Evolutionary conservation across 2,329 filamentous ascomycete species (phyloP).

Genomic region (Trichoderma harzianum): DNA sequence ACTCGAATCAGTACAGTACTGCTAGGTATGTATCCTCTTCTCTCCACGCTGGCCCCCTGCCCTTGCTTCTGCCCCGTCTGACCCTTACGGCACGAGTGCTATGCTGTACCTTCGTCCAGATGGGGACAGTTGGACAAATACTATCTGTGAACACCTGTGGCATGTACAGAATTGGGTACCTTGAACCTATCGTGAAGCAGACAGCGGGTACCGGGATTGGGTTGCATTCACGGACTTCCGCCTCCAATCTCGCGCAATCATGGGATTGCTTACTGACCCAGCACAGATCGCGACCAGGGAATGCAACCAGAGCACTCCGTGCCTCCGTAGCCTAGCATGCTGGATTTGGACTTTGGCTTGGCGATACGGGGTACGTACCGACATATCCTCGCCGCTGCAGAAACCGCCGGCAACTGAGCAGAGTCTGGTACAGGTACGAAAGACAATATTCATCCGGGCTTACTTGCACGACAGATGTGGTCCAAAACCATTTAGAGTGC

Average conservation of each 20-base stretch:
- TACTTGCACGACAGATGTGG: background rate
- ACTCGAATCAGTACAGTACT: background rate
- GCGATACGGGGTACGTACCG: background rate
- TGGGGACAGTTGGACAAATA: background rate
- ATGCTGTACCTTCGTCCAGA: background rate
- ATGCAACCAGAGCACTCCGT: background rate
- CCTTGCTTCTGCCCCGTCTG: background rate
- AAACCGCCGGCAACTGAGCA: background rate
- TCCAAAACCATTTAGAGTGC: background rate
- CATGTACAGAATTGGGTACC: background rate
- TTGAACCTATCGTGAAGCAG: background rate
- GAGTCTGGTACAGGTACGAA: background rate
- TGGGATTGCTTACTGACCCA: background rate
- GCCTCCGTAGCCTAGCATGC: background rate
- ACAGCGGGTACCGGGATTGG: background rate
- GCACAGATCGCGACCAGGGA: background rate
- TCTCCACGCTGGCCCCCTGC: background rate
- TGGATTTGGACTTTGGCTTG: background rate
- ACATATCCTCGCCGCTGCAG: background rate
- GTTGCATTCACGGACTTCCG: background rate
- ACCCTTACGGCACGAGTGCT: background rate
- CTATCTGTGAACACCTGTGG: background rate
- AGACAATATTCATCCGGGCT: constrained; percentile 4
- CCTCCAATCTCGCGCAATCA: background rate
- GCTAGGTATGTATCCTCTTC: background rate